Evolutionary conservation across 202 grass and related monocot genomes (phyloP).

Genomic region (Musa balbisiana): DNA sequence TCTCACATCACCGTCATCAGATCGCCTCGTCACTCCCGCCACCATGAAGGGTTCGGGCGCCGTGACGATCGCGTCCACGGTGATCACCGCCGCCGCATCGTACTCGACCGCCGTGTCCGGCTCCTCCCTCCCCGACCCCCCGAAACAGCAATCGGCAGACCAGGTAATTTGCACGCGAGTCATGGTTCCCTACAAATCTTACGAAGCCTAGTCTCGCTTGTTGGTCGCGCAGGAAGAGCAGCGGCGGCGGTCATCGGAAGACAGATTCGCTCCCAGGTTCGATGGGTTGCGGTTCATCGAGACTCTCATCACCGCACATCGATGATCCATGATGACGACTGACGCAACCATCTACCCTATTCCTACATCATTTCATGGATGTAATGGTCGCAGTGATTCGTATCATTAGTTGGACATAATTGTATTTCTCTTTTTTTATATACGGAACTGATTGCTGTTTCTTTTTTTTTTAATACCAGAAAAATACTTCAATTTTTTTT

Average conservation of each 20-base stretch:
- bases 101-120: neutral
- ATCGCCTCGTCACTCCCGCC: no score
- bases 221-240: neutral
- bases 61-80: conserved; percentile 1
- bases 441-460: no score
- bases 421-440: no score
- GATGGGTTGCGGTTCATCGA: conserved; percentile 20
- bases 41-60: neutral
- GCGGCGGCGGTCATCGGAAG: neutral
- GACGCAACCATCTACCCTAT: neutral
- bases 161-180: no score
- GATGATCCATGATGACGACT: neutral
- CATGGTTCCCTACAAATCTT: no score
- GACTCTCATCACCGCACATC: conserved; percentile 12
- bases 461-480: no score
- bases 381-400: no score
- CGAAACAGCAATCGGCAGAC: neutral
- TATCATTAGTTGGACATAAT: no score
- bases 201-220: no score
- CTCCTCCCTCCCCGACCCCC: neutral
- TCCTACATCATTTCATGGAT: no score
- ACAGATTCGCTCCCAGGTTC: conserved; percentile 13
- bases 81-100: neutral
- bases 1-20: no score
- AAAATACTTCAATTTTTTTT: no score